phyloP scores from a whole-genome alignment of 306 rosid species.

The Erythrophleum fordii region DNA sequence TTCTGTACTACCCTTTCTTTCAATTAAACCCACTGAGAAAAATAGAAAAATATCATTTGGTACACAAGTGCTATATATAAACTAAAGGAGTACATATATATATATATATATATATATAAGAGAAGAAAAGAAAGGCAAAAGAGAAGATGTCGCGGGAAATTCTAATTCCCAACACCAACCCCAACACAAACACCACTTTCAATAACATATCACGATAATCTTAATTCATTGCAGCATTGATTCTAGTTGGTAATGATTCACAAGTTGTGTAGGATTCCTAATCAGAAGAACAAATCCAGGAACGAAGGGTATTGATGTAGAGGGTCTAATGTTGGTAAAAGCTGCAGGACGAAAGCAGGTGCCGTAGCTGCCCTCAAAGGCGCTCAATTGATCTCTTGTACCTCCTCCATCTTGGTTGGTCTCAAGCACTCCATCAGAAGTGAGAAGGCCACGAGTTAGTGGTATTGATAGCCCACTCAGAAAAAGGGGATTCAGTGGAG shows the following conservation, averaged over 20 bases:
- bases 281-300: slow-evolving; percentile 58
- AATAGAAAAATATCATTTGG: background rate
- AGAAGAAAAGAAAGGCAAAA: background rate
- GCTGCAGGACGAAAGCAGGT: slow-evolving; percentile 25
- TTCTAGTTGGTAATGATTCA: slow-evolving; percentile 23
- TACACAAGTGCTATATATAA: background rate
- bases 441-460: background rate
- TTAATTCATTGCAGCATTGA: background rate
- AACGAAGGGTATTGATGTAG: slow-evolving; percentile 43
- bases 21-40: background rate
- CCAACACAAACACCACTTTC: slow-evolving; percentile 14
- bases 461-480: background rate
- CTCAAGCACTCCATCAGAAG: background rate
- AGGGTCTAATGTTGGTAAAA: slow-evolving; percentile 44
- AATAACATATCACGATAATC: background rate
- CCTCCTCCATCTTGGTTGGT: too few relatives aligned
- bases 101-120: too few relatives aligned
- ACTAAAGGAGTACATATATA: background rate
- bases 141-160: slow-evolving; percentile 28
- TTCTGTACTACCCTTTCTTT: background rate
- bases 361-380: background rate
- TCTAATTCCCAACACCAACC: slow-evolving; percentile 13
- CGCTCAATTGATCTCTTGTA: background rate
- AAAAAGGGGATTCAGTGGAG: slow-evolving; percentile 5
- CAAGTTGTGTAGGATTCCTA: slow-evolving; percentile 21